Base-by-base conservation (phyloP, 2,329 filamentous ascomycete genomes). In the Curvularia sp. region DNA sequence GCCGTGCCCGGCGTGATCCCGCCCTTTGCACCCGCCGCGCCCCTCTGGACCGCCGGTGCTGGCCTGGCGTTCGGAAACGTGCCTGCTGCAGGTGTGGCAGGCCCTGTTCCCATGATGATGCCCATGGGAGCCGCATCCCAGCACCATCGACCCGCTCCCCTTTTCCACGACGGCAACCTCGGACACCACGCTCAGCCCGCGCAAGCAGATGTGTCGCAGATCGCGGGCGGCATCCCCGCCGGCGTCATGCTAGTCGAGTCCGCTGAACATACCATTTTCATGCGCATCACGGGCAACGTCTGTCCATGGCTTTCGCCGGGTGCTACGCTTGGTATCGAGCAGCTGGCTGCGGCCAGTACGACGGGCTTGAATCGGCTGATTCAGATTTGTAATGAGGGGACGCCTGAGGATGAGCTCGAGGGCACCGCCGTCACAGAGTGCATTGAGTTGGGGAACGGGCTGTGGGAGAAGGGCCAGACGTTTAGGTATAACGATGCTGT, bases 391-490 rank as follows among this genome's bases (percentile, higher is more conserved):
- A 68, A 72, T 12, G 66, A 69, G 9, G 60, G 64, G 2, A 49
- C 55, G n/a, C 27, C 46, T 0, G 45, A 46, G 0, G 68, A 65
- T 4, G 68, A 73, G n/a, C 67, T 65, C 25, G 63, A 71, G 47
- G 71, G 72, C 7, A 69, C 64, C 43, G 73, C 70, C 0, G 49
- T 76, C 10, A 74, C 70, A 0, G 72, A 76, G 65, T 74, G 72
- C 38, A 69, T 74, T 50, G 74, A 76, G 61, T 52, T 74, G 54
- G 73, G 70, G 2, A 73, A 69, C 58, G 74, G 73, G 5, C 15
- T 70, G 53, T 76, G 70, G 71, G 72, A 72, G 57, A 74, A 75
- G 62, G 72, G 74, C 0, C 68, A 70, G 57, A 75, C 71, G 19
- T 76, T 74, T 66, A 67, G 72, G 53, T 71, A 64, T 49, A 69